Conservation (phyloP, 345 rosid genomes). For the Brassica carinata region DNA sequence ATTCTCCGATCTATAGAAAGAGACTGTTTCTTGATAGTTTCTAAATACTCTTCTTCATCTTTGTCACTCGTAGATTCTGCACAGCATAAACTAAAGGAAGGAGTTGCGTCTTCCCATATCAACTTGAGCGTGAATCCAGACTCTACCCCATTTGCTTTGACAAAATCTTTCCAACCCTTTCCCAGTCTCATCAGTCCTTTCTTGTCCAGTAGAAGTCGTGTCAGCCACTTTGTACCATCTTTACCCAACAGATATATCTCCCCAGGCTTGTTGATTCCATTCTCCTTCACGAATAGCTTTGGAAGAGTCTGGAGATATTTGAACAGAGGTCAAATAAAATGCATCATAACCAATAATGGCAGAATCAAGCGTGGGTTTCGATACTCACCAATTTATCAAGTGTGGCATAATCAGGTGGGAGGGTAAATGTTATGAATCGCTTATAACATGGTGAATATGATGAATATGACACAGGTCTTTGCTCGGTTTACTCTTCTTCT, state of each 20-base stretch:
- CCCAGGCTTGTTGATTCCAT: not conserved
- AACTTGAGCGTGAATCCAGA: not conserved
- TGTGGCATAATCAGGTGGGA: not conserved
- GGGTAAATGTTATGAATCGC: not conserved
- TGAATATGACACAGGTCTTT: not conserved
- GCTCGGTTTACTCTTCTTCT: not conserved
- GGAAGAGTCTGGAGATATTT: not conserved
- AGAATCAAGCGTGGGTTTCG: not conserved
- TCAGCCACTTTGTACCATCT: not conserved
- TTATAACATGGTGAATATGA: not conserved
- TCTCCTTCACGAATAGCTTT: not conserved
- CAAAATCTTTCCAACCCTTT: not conserved
- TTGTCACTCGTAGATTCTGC: not conserved
- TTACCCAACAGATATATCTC: not conserved
- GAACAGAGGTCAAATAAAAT: not conserved
- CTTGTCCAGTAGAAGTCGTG: not conserved
- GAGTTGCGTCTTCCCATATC: not conserved
- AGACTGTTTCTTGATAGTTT: not conserved
- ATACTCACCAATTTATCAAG: not conserved
- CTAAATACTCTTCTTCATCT: not conserved
- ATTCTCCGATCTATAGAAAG: not conserved
- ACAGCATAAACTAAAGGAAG: not conserved
- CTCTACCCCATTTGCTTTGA: not conserved
- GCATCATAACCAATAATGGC: not conserved
- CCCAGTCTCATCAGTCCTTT: not conserved